Evolutionary conservation across 192 early-diverging fungal species (phyloP).

Genomic region (Thamnidium elegans): DNA sequence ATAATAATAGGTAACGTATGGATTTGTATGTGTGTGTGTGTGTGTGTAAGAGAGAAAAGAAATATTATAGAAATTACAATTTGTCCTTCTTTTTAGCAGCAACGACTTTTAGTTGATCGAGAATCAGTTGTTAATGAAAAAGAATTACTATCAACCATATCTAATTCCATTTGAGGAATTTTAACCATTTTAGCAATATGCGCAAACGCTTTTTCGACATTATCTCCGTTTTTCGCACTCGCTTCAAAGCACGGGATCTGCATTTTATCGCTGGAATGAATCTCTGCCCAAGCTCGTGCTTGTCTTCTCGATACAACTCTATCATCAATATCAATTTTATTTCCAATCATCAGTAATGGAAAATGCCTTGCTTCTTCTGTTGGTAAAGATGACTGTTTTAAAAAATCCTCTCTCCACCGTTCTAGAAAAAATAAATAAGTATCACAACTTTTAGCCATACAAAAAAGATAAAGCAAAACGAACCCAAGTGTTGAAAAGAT

Average conservation of each 20-base stretch:
- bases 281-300: conserved; percentile 63
- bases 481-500: conserved; percentile 84
- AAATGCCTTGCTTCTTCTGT: conserved; percentile 85
- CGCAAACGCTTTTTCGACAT: conserved; percentile 94
- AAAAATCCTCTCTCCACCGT: conserved; percentile 93
- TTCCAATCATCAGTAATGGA: conserved; percentile 96
- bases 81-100: not conserved
- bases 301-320: conserved; percentile 61
- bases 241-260: conserved; percentile 97
- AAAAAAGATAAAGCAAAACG: not conserved
- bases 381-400: conserved; percentile 75
- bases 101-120: conserved; percentile 1
- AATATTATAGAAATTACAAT: no score
- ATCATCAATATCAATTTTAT: conserved; percentile 96
- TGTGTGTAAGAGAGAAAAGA: no score
- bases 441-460: not conserved
- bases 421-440: no score
- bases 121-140: conserved; percentile 6
- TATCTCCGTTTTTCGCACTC: conserved; percentile 92
- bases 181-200: conserved; percentile 70
- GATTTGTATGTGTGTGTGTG: no score
- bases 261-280: conserved; percentile 70
- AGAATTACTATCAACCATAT: conserved; percentile 36
- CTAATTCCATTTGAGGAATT: conserved; percentile 51
- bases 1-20: no score